Conservation (phyloP, 371 early-diverging fungal genomes). For the Apophysomyces sp. region DNA sequence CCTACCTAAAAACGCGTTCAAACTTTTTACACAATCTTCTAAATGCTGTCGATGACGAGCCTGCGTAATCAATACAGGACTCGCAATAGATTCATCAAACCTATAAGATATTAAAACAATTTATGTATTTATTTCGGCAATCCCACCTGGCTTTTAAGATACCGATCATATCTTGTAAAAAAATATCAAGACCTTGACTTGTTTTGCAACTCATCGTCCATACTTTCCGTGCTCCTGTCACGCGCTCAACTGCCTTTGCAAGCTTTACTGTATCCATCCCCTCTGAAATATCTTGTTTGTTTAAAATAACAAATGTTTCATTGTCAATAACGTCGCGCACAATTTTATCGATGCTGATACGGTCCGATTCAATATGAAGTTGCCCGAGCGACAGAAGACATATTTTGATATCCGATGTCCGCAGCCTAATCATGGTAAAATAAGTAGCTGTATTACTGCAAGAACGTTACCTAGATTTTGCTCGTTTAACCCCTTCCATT, state of each 20-base stretch:
- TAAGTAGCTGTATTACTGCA: neutral
- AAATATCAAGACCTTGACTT: slow-evolving; percentile 55
- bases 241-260: slow-evolving; percentile 2
- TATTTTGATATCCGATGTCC: slow-evolving; percentile 50
- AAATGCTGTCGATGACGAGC: slow-evolving; percentile 74
- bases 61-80: slow-evolving; percentile 63
- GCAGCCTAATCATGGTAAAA: slow-evolving; percentile 19
- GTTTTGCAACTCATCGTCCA: slow-evolving; percentile 67
- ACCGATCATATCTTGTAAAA: slow-evolving; percentile 53
- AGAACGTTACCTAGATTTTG: slow-evolving; percentile 43
- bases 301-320: slow-evolving; percentile 66
- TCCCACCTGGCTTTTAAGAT: slow-evolving; percentile 51
- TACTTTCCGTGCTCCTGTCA: slow-evolving; percentile 23
- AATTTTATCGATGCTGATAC: slow-evolving; percentile 35
- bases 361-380: neutral
- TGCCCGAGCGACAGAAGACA: slow-evolving; percentile 39
- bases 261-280: neutral
- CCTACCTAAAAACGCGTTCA: slow-evolving; percentile 59
- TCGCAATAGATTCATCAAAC: slow-evolving; percentile 49
- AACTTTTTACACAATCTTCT: slow-evolving; percentile 51
- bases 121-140: neutral
- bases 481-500: slow-evolving; percentile 71
- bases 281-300: slow-evolving; percentile 58
- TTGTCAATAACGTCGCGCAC: slow-evolving; percentile 48
- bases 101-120: slow-evolving; percentile 16